phyloP scores from a whole-genome alignment of 208 protist species.

The Porcisia hertigi region DNA sequence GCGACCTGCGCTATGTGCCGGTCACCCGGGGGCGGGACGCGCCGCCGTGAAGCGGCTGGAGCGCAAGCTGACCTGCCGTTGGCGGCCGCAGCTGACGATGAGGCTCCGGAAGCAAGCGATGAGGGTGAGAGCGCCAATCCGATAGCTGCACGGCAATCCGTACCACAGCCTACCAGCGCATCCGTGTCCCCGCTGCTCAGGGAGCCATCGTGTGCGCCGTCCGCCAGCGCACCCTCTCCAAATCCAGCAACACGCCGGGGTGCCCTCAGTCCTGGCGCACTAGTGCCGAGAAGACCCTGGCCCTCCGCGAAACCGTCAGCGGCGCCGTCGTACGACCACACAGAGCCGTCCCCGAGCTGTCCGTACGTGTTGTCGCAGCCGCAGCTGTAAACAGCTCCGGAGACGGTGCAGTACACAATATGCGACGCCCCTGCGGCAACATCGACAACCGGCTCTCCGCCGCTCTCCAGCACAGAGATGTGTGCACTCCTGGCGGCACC shows the following conservation, averaged over 20 bases:
- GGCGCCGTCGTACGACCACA: conserved; percentile 44
- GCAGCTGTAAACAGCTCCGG: conserved; percentile 72
- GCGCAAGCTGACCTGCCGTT: not conserved
- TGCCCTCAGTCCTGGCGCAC: conserved; percentile 25
- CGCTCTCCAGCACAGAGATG: conserved; percentile 36
- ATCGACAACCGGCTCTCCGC: conserved; percentile 53
- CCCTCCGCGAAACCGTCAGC: not conserved
- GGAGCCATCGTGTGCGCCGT: not conserved
- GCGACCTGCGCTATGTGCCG: conserved; percentile 50
- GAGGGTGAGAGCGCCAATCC: conserved; percentile 9
- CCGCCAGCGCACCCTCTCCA: conserved; percentile 9
- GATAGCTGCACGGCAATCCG: conserved; percentile 13
- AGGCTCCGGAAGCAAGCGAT: conserved; percentile 2
- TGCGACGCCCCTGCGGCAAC: conserved; percentile 74
- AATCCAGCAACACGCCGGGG: conserved; percentile 47
- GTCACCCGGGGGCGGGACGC: conserved; percentile 21
- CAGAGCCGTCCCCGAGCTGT: conserved; percentile 80
- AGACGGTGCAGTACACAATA: conserved; percentile 81
- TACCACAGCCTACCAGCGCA: not conserved
- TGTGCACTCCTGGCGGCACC: conserved; percentile 13
- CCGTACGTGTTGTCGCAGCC: conserved; percentile 81
- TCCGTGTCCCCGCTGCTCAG: not conserved
- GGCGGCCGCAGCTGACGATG: not conserved
- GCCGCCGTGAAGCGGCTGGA: not conserved
- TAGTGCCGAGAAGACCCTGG: not conserved